These are phyloP conservation scores for Coniochaeta sp. DNA, from an alignment of 2,329 filamentous ascomycete genomes.

Conservation along the genomic window DNA sequence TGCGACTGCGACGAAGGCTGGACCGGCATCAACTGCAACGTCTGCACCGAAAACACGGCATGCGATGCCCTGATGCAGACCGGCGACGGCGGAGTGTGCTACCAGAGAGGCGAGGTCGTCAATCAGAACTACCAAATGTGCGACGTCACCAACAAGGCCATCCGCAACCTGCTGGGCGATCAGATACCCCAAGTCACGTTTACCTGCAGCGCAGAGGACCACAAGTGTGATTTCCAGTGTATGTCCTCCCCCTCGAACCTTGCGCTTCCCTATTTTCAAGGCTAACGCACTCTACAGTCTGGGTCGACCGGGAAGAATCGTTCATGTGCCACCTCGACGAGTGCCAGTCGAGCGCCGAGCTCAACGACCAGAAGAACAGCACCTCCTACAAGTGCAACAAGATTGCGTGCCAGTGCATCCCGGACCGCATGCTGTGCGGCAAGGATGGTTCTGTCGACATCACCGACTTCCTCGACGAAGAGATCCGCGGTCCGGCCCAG, in stretches of 20 bases:
- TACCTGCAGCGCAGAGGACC: constrained; percentile 68
- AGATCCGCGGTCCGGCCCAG: constrained; percentile 79
- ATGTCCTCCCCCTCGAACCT: constrained; percentile 22
- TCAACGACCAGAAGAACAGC: constrained; percentile 63
- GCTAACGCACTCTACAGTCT: constrained; percentile 51
- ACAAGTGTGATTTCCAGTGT: constrained; percentile 93
- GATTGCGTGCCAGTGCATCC: constrained; percentile 80
- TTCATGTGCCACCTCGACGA: constrained; percentile 90
- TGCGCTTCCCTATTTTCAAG: not conserved
- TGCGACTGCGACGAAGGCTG: constrained; percentile 92
- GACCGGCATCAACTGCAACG: constrained; percentile 96
- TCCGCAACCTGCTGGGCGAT: constrained; percentile 75
- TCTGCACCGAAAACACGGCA: constrained; percentile 76
- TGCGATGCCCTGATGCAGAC: constrained; percentile 86
- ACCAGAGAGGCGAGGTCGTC: constrained; percentile 81
- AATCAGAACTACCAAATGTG: constrained; percentile 97
- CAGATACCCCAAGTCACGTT: constrained; percentile 92
- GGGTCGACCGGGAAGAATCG: constrained; percentile 89
- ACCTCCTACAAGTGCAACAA: constrained; percentile 82
- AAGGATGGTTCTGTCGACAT: constrained; percentile 88
- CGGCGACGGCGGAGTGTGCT: constrained; percentile 78
- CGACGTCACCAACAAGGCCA: constrained; percentile 93
- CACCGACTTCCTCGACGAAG: constrained; percentile 74
- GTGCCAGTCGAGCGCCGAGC: constrained; percentile 67
- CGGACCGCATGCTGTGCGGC: constrained; percentile 89